Evolutionary conservation across 176 grass and related monocot species (phyloP).

Genomic region (Avena sativa): DNA sequence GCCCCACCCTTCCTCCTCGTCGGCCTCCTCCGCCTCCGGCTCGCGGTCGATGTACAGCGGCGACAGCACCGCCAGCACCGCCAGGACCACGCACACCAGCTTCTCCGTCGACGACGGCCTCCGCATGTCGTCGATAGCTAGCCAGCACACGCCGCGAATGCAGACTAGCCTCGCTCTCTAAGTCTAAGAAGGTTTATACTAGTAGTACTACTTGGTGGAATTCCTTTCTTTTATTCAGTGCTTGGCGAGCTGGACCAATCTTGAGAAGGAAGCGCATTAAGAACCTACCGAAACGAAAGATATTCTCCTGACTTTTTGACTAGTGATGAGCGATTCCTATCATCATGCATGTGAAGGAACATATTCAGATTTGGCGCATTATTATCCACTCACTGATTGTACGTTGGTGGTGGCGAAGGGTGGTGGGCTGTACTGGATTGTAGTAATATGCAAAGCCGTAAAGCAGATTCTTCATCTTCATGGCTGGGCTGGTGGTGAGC

Average conservation of each 20-base stretch:
- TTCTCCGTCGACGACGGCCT: constrained; percentile 70
- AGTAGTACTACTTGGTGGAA: constrained; percentile 25
- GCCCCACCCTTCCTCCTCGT: constrained; percentile 45
- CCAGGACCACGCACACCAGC: constrained; percentile 63
- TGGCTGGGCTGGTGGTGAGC: constrained; percentile 38
- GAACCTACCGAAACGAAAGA: constrained; percentile 34
- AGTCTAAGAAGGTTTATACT: background rate
- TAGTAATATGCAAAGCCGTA: constrained; percentile 41
- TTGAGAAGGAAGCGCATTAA: constrained; percentile 39
- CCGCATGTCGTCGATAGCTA: constrained; percentile 50
- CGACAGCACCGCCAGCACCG: constrained; percentile 76
- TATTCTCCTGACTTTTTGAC: constrained; percentile 43
- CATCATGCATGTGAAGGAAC: constrained; percentile 40
- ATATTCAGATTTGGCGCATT: constrained; percentile 38
- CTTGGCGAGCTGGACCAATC: constrained; percentile 39
- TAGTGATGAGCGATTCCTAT: constrained; percentile 35
- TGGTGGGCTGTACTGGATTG: background rate
- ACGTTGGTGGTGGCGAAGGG: background rate
- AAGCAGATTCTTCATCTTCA: constrained; percentile 59
- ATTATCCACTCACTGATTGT: constrained; percentile 33
- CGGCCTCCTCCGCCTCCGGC: constrained; percentile 45
- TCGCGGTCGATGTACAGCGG: constrained; percentile 88
- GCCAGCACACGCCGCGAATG: background rate
- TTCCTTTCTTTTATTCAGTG: constrained; percentile 50
- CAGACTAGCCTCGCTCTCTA: background rate